Conservation (phyloP, 2,329 filamentous ascomycete species). For the Sporothrix protearum region DNA sequence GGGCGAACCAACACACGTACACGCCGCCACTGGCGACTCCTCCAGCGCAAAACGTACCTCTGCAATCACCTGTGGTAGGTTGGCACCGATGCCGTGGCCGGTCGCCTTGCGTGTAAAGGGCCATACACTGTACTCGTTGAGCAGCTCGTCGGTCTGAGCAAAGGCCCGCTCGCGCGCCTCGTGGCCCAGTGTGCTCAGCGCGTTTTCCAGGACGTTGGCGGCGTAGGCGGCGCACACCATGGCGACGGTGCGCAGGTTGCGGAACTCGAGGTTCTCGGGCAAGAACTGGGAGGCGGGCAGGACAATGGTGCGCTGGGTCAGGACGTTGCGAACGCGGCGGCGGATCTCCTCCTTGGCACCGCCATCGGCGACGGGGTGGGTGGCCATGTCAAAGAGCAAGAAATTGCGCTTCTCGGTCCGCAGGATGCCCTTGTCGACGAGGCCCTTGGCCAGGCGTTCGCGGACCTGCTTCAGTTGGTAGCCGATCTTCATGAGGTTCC, state of each 20-base stretch:
- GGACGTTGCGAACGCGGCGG: slow-evolving; percentile 83
- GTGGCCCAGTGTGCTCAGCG: slow-evolving; percentile 87
- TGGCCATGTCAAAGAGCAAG: slow-evolving; percentile 99
- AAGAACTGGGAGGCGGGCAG: slow-evolving; percentile 82
- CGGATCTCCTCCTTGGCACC: slow-evolving; percentile 97
- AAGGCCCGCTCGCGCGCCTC: slow-evolving; percentile 93
- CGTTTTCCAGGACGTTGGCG: slow-evolving; percentile 96
- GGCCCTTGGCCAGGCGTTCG: slow-evolving; percentile 91
- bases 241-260: slow-evolving; percentile 83
- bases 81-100: slow-evolving; percentile 80
- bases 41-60: slow-evolving; percentile 65
- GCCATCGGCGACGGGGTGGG: slow-evolving; percentile 92
- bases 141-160: slow-evolving; percentile 90
- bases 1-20: too few relatives aligned
- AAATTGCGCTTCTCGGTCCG: slow-evolving; percentile 99
- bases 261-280: slow-evolving; percentile 90
- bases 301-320: slow-evolving; percentile 91
- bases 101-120: slow-evolving; percentile 85
- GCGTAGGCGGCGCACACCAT: slow-evolving; percentile 99
- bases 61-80: slow-evolving; percentile 78
- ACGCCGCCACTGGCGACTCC: too few relatives aligned
- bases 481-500: slow-evolving; percentile 99
- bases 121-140: slow-evolving; percentile 96
- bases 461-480: slow-evolving; percentile 99
- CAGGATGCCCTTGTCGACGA: slow-evolving; percentile 97